Conservation (phyloP, 495 filamentous ascomycete genomes). For the Hypoxylon cercidicola region DNA sequence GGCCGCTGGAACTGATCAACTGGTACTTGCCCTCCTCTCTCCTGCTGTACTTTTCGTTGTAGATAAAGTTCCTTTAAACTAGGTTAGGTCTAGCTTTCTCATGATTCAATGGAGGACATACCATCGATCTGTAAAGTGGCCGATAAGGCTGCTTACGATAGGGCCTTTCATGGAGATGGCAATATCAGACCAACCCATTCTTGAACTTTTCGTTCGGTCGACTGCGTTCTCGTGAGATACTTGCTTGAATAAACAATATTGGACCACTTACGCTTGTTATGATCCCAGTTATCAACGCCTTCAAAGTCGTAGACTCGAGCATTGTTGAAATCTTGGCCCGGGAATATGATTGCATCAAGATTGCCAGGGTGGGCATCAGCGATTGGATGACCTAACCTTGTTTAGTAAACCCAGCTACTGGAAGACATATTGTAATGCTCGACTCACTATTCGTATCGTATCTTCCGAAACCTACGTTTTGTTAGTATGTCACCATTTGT, state of each 20-base stretch:
- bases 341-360: conserved; percentile 78
- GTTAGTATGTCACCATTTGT: conserved; percentile 20
- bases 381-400: conserved; percentile 73
- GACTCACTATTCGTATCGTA: conserved; percentile 67
- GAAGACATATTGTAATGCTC: background rate
- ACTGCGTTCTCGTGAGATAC: conserved; percentile 55
- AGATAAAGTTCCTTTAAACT: conserved; percentile 78
- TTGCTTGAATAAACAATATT: background rate
- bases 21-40: conserved; percentile 71
- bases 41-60: conserved; percentile 78
- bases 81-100: conserved; percentile 13
- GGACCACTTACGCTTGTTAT: conserved; percentile 72
- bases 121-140: conserved; percentile 89
- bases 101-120: conserved; percentile 22
- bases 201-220: conserved; percentile 77
- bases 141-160: conserved; percentile 77
- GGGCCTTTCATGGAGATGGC: conserved; percentile 83
- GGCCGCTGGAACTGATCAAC: conserved; percentile 52
- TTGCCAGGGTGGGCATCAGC: conserved; percentile 86
- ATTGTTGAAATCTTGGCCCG: conserved; percentile 96
- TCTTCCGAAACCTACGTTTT: conserved; percentile 63
- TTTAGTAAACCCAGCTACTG: conserved; percentile 31
- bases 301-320: conserved; percentile 87
- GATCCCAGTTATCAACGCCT: conserved; percentile 82
- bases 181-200: conserved; percentile 96